Evolutionary conservation across 352 stramenopile genomes (phyloP), one percentile per base, ranked within the genome.

Genomic region (Phytophthora megakarya): DNA sequence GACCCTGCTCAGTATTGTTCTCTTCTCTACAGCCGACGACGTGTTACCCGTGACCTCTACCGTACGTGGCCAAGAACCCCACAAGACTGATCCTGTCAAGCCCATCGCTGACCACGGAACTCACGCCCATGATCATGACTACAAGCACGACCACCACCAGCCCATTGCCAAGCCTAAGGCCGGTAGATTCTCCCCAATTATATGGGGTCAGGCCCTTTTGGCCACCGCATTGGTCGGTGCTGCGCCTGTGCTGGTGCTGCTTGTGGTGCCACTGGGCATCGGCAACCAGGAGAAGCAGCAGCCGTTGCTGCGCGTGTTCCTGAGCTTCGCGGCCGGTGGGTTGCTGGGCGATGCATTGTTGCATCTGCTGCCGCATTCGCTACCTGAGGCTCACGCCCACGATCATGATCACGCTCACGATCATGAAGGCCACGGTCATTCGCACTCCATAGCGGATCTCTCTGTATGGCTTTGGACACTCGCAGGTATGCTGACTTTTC

Each of bases 331-430:
- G 19, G 86, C 86, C 5, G 92, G 90, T 22, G 92, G 87, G 3
- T 64, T 98, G 49, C 69, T 98, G 9, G 92, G 92, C 35, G 92
- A 98, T 42, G 86, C 93, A 25, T 86, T 98, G 65, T 67, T 98
- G 52, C 92, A 98, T 72, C 67, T 97, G 33, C 76, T 98, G 32
- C 92, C 92, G 33, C 92, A 98, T 64, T 90, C 93, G 32, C 73
- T 97, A 1, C 78, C 82, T 0, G 61, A 65, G 23, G 46, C 35
- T 16, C 64, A 81, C 35, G 35, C 35, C 3, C 70, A 84, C 19
- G 61, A 65, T n/a, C 72, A 75, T 18, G 64, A 66, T 13, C 59
- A 67, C 25, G 65, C 72, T 37, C 78, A 88, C 53, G 61, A 76
- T 40, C 78, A 92, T 53, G 65, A 74, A 30, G 63, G 77, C 19